Conservation (phyloP, 1,139 yeast genomes). For the Pichia sp. region DNA sequence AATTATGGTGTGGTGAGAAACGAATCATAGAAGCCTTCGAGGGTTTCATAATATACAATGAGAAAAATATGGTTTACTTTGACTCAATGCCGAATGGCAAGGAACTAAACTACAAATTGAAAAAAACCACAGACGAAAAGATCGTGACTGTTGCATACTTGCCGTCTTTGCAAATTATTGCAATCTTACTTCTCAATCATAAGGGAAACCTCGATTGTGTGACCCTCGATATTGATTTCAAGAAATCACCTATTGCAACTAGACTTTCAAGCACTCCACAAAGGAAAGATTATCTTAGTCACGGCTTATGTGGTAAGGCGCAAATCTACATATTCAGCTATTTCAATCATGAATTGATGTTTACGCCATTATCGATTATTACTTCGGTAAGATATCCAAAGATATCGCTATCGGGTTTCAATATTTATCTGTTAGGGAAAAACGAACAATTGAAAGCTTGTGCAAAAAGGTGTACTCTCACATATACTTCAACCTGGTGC, state of each 20-base stretch:
- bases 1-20: conserved; percentile 1
- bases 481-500: not conserved
- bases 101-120: not conserved
- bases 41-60: not conserved
- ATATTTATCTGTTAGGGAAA: not conserved
- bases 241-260: not conserved
- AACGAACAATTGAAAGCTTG: not conserved
- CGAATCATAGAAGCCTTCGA: not conserved
- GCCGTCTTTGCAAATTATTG: not conserved
- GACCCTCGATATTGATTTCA: not conserved
- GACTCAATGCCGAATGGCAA: not conserved
- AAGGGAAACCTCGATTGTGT: not conserved
- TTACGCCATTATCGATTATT: not conserved
- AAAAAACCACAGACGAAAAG: not conserved
- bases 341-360: not conserved
- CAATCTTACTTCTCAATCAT: not conserved
- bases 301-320: not conserved
- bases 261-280: not conserved
- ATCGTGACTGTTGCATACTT: not conserved
- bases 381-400: not conserved
- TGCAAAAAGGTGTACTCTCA: not conserved
- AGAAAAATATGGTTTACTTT: not conserved
- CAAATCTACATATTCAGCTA: not conserved
- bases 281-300: not conserved
- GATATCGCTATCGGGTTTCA: not conserved